A percentile compares a stretch with the other conserved stretches of the same genome.
phyloP scores from a whole-genome alignment of 441 rosid species.

The Syzygium malaccense region DNA sequence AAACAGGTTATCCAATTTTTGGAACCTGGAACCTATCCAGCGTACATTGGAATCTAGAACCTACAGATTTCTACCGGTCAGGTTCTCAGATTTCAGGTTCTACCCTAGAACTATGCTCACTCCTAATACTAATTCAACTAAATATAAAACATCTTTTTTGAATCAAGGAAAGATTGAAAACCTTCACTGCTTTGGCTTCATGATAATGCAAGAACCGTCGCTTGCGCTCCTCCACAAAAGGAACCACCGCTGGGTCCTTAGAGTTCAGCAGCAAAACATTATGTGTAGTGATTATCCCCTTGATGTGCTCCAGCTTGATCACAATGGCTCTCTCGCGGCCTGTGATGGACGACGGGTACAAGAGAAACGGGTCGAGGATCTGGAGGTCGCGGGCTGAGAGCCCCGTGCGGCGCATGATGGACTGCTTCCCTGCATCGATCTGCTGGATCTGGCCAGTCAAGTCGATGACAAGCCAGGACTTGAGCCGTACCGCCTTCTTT shows the following conservation, averaged over 20 bases:
- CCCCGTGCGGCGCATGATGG: slow-evolving; percentile 81
- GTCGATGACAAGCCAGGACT: slow-evolving; percentile 57
- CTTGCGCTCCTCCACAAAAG: slow-evolving; percentile 65
- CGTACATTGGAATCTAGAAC: too few species aligned
- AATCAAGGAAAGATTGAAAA: neutral
- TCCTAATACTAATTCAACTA: neutral
- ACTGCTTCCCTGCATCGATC: slow-evolving; percentile 63
- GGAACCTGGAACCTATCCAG: too few species aligned
- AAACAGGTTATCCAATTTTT: too few species aligned
- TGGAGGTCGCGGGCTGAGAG: slow-evolving; percentile 76
- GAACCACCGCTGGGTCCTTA: slow-evolving; percentile 62
- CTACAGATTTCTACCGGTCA: too few species aligned
- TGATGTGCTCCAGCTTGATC: slow-evolving; percentile 77
- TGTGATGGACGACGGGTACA: slow-evolving; percentile 65
- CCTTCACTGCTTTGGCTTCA: slow-evolving; percentile 38
- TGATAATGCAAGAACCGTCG: slow-evolving; percentile 52
- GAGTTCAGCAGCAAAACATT: slow-evolving; percentile 75
- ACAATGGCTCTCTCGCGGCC: slow-evolving; percentile 85
- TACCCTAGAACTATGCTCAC: too few species aligned
- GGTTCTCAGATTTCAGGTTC: too few species aligned
- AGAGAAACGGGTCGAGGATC: slow-evolving; percentile 67
- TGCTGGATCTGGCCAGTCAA: slow-evolving; percentile 39
- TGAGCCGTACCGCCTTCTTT: slow-evolving; percentile 54
- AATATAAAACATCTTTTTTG: neutral
- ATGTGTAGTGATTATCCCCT: slow-evolving; percentile 76